Evolutionary conservation across 495 filamentous ascomycete species (phyloP), one percentile per base, ranked within the genome.

Genomic region (Penicillium dipodomyicola): DNA sequence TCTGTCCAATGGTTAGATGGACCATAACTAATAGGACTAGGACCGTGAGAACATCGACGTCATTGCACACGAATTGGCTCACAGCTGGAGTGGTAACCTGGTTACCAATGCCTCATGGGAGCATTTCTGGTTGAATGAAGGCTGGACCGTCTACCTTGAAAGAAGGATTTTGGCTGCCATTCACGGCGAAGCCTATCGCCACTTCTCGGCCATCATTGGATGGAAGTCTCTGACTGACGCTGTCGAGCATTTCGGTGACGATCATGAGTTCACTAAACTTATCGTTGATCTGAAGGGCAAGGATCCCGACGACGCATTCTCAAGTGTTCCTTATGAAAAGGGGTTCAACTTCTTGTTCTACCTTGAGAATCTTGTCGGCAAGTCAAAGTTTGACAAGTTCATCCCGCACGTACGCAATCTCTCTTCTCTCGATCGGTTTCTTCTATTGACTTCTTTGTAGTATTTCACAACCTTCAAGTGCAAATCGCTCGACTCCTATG

Each of bases 81-180:
- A 97, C 71, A 88, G 84, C 64, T 97, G 92, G 91, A 92, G 88
- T 61, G 94, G 93, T 14, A 98, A 98, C 64, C 74, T 97, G 4
- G 94, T 97, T 9, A 91, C 87, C 7, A 93, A 88, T 66, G 85
- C 87, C 52, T 91, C 85, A 32, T 98, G 94, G 94, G 91, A 97
- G 70, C 92, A 98, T 64, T 97, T 96, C 68, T 97, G 92, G 92
- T 71, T 97, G 52, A 97, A 97, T 61, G 92, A 96, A 69, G 92
- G 92, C 32, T 97, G 93, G 93, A 96, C 92, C 3, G 88, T 86
- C 8, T 96, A 97, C 67, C 83, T 97, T 8, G 94, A 98, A 72
- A 83, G 93, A 47, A 81, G 93, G 61, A 69, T 69, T 32, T 32
- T 71, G 56, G 69, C 65, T 48, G 69, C 67, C 20, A 52, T 72